Percentiles rank a stretch among this genome's conserved stretches.
These are phyloP conservation scores for Coemansia sp. DNA, from an alignment of 192 early-diverging fungal species.

Conservation along the genomic window DNA sequence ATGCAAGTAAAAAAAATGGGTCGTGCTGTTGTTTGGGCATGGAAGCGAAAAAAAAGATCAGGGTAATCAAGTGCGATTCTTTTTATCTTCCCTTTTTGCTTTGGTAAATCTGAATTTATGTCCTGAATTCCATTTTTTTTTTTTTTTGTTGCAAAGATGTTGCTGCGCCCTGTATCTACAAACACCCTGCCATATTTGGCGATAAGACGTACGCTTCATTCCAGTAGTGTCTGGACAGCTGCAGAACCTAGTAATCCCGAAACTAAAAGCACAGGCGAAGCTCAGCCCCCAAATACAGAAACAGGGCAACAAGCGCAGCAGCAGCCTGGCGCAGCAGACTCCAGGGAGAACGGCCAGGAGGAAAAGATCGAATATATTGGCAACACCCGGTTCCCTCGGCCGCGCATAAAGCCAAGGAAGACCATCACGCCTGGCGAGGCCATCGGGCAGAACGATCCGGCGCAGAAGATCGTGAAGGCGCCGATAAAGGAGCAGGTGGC, in stretches of 20 bases:
- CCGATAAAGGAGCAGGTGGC: constrained; percentile 26
- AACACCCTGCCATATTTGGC: not conserved
- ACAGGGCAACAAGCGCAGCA: constrained; percentile 3
- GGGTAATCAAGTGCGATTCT: too few relatives aligned
- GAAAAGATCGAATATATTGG: constrained; percentile 56
- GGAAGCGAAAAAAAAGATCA: not conserved
- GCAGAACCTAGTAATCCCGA: not conserved
- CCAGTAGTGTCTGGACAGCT: not conserved
- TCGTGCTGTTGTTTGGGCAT: not conserved
- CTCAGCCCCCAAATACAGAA: not conserved
- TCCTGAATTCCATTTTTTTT: not conserved
- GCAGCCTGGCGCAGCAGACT: not conserved
- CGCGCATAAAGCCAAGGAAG: constrained; percentile 46
- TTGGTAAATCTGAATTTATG: not conserved
- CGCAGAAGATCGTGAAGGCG: constrained; percentile 18
- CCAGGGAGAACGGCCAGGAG: not conserved
- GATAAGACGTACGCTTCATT: not conserved
- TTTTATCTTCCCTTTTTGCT: not conserved
- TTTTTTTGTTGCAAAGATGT: not conserved
- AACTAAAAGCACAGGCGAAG: not conserved
- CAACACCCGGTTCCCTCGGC: constrained; percentile 52
- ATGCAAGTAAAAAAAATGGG: not conserved
- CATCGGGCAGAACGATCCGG: constrained; percentile 42
- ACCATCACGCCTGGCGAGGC: constrained; percentile 53
- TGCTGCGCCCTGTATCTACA: constrained; percentile 1